A percentile compares a stretch with the other conserved stretches of the same genome.
These are phyloP conservation scores for Spathaspora arborariae DNA, from an alignment of 805 yeast species.

Conservation along the genomic window DNA sequence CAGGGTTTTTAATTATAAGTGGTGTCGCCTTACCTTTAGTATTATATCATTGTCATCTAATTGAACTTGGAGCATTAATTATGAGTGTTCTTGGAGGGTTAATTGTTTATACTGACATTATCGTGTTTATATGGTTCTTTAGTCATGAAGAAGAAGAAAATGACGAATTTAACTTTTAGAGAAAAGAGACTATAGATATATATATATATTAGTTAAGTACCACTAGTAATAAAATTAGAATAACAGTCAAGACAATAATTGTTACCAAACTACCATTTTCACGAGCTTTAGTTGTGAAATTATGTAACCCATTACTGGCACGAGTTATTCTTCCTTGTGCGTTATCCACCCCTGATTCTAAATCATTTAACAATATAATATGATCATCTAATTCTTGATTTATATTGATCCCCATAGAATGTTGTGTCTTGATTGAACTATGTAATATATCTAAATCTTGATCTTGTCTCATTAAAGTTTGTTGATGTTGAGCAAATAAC, in stretches of 20 bases:
- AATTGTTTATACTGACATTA: slow-evolving; percentile 42
- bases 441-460: slow-evolving; percentile 31
- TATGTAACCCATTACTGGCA: slow-evolving; percentile 27
- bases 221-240: slow-evolving; percentile 36
- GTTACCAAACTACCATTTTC: slow-evolving; percentile 44
- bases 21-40: slow-evolving; percentile 43
- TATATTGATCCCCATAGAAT: slow-evolving; percentile 36
- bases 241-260: slow-evolving; percentile 37
- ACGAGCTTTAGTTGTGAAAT: slow-evolving; percentile 28
- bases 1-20: slow-evolving; percentile 40
- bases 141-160: slow-evolving; percentile 42
- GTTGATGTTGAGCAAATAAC: slow-evolving; percentile 41
- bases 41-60: slow-evolving; percentile 34
- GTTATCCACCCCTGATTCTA: slow-evolving; percentile 38
- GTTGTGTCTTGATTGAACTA: slow-evolving; percentile 31
- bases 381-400: slow-evolving; percentile 41
- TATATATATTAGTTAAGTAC: slow-evolving; percentile 28
- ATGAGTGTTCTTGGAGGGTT: slow-evolving; percentile 45
- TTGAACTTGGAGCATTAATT: slow-evolving; percentile 35
- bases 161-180: slow-evolving; percentile 41
- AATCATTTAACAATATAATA: slow-evolving; percentile 35
- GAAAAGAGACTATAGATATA: background rate
- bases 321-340: slow-evolving; percentile 27
- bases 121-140: slow-evolving; percentile 44
- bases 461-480: slow-evolving; percentile 36